Evolutionary conservation across 1,284 basidiomycete genomes (phyloP), one percentile per base, ranked within the genome.

Genomic region (Ceratobasidium sp.): DNA sequence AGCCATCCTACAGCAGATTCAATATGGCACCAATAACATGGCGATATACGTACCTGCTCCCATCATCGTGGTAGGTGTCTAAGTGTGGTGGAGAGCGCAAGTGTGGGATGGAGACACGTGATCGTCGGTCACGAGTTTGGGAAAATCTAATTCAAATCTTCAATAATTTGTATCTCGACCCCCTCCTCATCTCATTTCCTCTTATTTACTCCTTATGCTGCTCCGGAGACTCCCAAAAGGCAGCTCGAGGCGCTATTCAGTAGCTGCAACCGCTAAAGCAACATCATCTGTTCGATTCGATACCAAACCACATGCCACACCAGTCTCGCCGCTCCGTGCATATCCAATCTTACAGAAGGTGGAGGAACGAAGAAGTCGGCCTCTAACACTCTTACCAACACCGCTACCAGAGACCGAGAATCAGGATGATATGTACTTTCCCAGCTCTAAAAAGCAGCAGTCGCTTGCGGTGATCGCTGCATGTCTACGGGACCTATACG

Each of bases 401-500:
- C 92, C 92, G 1, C 86, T 91, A 1, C 91, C 92, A 0, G 83
- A 83, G 33, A 88, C 89, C 81, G 81, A 83, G 66, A 80, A 84
- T 2, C 78, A 86, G 15, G 87, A 89, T 84, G 86, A 91, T 83
- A 81, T 90, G 81, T 90, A 92, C 88, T 91, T 93, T 85, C 87
- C 89, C 12, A 89, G 92, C 82, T 89, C 92, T 0, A 83, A 86
- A 0, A 90, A 91, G 0, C 90, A 92, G 83, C 93, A 95, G 83
- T 87, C 89, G 67, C 84, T 94, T 13, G 90, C 93, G 0, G 89
- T 95, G 80, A 93, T 96, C 84, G 91, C 94, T 81, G 93, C 94
- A 0, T 96, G 95, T 83, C 84, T 96, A 20, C 89, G 92, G 83
- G 90, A 92, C 79, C 84, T 90, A 0, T 90, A 92, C 84, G 92